Evolutionary conservation across 2,329 filamentous ascomycete genomes (phyloP).

Genomic region (Sclerotinia sclerotiorum): DNA sequence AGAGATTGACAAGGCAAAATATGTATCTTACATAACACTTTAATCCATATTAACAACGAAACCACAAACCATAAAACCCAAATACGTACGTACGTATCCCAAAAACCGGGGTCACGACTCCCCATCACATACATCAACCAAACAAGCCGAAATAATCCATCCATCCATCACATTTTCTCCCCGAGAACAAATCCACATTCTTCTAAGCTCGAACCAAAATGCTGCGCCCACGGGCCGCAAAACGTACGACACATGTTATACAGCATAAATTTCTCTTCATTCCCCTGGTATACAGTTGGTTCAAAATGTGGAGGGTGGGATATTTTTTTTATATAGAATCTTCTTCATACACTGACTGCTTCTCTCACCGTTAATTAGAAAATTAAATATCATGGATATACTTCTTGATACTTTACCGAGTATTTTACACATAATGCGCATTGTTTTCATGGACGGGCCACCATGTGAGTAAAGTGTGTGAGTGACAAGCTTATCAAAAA

Average conservation of each 20-base stretch:
- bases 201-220: not conserved
- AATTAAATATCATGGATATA: no score
- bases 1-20: no score
- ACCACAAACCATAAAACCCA: no score
- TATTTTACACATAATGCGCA: not conserved
- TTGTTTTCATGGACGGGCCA: no score
- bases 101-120: constrained; percentile 7
- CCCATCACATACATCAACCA: no score
- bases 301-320: no score
- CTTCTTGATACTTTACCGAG: not conserved
- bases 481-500: not conserved
- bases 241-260: not conserved
- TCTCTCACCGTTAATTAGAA: not conserved
- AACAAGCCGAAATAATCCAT: not conserved
- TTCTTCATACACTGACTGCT: not conserved
- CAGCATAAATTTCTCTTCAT: not conserved
- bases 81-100: not conserved
- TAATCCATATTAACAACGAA: no score
- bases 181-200: not conserved
- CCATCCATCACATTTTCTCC: not conserved
- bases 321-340: not conserved
- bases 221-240: not conserved
- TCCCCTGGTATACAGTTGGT: not conserved
- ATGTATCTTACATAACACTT: no score
- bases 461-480: no score